Evolutionary conservation across 768 basidiomycete species (phyloP), one percentile per base, ranked within the genome.

Genomic region (Boletus sp.): DNA sequence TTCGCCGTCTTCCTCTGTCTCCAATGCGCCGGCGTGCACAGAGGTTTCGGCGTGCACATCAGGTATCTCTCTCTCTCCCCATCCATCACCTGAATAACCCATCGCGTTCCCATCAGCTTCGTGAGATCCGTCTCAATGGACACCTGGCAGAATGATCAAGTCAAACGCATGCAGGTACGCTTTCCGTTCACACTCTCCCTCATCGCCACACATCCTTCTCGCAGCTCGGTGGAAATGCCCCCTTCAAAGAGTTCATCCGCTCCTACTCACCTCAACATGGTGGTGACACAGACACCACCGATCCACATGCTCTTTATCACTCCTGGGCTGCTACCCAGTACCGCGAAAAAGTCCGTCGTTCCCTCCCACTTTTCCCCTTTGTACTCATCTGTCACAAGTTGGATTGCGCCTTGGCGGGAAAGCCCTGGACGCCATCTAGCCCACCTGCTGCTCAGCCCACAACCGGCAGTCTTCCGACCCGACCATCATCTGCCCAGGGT

Each of bases 61-160:
- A 90, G 87, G 89, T 77, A 56, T 15, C 1, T 7, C 35, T 5
- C 35, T 5, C 29, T 25, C 2, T 2, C 38, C 46, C 15, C 46
- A 21, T 19, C n/a, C 50, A 2, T 29, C 48, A 10, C 47, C 7
- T 17, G 32, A 15, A 35, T 47, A 8, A 43, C 48, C 30, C 34
- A 11, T 35, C 40, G 50, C 52, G n/a, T 39, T 39, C 17, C 52
- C 64, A 45, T 41, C 72, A 91, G 89, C 70, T 96, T 94, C 72
- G 91, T 96, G 51, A 81, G 94, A 68, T 93, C 90, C 39, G 83
- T 94, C 59, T 93, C 93, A 50, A 98, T 97, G 95, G 95, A 97
- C 73, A 89, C 93, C 60, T 97, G 94, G 93, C 87, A 90, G 60
- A 82, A 85, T 35, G 92, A 95, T 55, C 93, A 97, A 71, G 75